Evolutionary conservation across 352 stramenopile species (phyloP), one percentile per base, ranked within the genome.

Genomic region (Thalassiosira oceanica): DNA sequence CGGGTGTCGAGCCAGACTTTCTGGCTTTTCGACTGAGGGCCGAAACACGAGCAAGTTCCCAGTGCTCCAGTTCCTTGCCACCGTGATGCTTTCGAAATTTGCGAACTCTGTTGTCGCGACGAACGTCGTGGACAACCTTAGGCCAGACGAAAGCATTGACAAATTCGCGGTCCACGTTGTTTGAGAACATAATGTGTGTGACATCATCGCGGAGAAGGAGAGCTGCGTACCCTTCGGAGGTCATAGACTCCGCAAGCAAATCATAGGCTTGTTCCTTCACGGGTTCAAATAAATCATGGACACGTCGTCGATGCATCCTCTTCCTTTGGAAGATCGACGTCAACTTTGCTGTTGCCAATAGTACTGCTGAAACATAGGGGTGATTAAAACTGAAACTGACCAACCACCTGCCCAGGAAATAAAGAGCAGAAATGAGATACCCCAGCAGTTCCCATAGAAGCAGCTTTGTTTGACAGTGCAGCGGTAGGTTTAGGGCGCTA

Each of bases 11-110:
- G n/a, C n/a, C n/a, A n/a, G 61, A 64, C 41, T 61, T 75, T 11
- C 64, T 42, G n/a, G 53, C 33, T 24, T 31, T 55, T 33, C 64
- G 46, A n/a, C 55, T 50, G 10, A 23, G 42, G 18, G 67, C 68
- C 1, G 49, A 42, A 16, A 64, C 31, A 6, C 21, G 51, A 10
- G 50, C 48, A 10, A 75, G 49, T 15, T 75, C 55, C 64, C 64
- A 75, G 41, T 75, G 64, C 28, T 75, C 54, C 4, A 75, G 29
- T 28, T 64, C 37, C 28, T 75, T 75, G n/a, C 64, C 64, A 24
- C 57, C 49, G 0, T 41, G 48, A 8, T 51, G 28, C 42, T 75
- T 68, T 3, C 42, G 41, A 48, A 66, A 68, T 43, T 75, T 75
- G 27, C 49, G 49, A 26, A 75, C 64, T 2, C 64, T 37, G 60